Evolutionary conservation across 768 basidiomycete genomes (phyloP), one percentile per base, ranked within the genome.

Genomic region (Kwoniella bestiolae): DNA sequence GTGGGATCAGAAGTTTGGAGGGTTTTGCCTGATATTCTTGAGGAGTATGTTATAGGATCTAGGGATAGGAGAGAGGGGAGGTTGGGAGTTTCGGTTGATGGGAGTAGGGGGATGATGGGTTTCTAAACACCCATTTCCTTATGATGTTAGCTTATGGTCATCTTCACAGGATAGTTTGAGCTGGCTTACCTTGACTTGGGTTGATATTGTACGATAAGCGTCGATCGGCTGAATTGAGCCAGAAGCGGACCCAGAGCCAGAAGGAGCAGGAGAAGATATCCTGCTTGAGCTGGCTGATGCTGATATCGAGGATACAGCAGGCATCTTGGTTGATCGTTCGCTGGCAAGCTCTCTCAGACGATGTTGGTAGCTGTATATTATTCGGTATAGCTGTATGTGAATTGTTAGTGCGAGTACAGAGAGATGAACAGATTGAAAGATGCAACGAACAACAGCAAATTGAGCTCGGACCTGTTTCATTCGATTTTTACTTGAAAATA

Each of bases 21-120:
- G 21, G 69, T 68, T 35, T 76, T 76, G 23, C 59, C 65, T 16
- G 69, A 55, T 4, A 80, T 61, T 53, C 79, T 72, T 5, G 72
- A 47, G 14, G 71, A 59, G 58, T 76, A 76, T 16, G 71, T 63
- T 14, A 50, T 50, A 12, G 66, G 66, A 31, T 69, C 65, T 21
- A 79, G 49, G 7, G 29, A n/a, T 21, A 80, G 62, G 7, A 78
- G 56, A 7, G 66, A 47, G 25, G 70, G 45, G 14, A 72, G 47
- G 29, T 59, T 61, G 8, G 70, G 63, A 16, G 62, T 31, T 38
- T 55, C 34, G 50, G 63, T 16, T 1, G 70, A 18, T 4, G 73
- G 68, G 4, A 77, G 28, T 53, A 77, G 68, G 6, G 67, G 65
- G 3, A 72, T 35, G 25, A 74, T 53, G 6, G 71, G 70, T 67